Base-by-base conservation (phyloP, 1,284 basidiomycete genomes). In the Moesziomyces sp. region DNA sequence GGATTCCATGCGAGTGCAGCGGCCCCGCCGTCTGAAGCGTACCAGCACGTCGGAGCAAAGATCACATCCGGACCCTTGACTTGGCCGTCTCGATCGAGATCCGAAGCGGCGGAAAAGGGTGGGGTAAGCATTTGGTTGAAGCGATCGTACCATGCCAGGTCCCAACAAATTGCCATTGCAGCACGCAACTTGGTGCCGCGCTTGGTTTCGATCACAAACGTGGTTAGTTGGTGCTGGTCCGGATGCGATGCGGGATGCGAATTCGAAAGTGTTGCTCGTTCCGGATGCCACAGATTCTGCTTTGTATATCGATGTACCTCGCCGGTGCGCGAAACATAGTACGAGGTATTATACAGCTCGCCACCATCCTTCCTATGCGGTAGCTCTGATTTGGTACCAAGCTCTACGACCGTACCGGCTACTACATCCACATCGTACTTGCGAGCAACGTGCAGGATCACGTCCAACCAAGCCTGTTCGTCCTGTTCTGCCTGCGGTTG, bases 11-110 rank as follows among this genome's bases (percentile, higher is more conserved):
- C 52, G 3, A 83, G 60, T 1, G 80, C 81, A 30, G 60, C 52
- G 1, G 70, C 45, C 2, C 81, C 81, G 7, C 77, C 77, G 49
- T 83, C 82, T 8, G 76, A 73, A 10, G 80, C 77, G 53, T 79
- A 83, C 82, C 82, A 83, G 58, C 82, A 83, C 0, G 79, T 83
- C 4, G 82, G 82, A 18, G 76, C 78, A 40, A 83, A 81, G 24
- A 83, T 64, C 8, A 83, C 52, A 51, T 83, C 82, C 3, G 82
- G 82, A 5, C 81, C 81, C 3, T 54, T 46, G 19, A 63, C 68
- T 24, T 72, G 64, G 2, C 47, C 71, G 8, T 66, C 30, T 11
- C 19, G 40, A n/a, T 77, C 73, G 21, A 79, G 49, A 30, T 74
- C 64, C 0, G 71, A 68, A 8, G 44, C n/a, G 5, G 21, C 28